These are phyloP conservation scores for Colletotrichum trifolii DNA, from an alignment of 2,329 filamentous ascomycete species.

Conservation along the genomic window DNA sequence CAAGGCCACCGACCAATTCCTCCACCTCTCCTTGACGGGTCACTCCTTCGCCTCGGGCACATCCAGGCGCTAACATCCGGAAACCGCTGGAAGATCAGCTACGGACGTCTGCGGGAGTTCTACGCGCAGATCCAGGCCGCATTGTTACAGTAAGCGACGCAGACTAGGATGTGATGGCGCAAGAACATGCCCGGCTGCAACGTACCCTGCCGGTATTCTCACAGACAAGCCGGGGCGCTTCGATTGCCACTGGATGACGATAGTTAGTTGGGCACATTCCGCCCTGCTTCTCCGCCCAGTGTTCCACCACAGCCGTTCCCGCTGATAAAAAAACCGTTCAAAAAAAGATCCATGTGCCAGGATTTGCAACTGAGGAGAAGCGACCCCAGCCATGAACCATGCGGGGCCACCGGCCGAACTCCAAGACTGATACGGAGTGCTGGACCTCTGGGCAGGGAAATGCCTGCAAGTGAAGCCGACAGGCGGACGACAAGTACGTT, in stretches of 20 bases:
- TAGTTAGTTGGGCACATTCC: neutral
- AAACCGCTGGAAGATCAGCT: no score
- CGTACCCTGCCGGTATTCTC: neutral
- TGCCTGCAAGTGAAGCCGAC: conserved; percentile 8
- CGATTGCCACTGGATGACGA: conserved; percentile 7
- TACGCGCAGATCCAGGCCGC: neutral
- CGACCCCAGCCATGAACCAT: conserved; percentile 8
- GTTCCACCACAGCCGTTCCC: conserved; percentile 22
- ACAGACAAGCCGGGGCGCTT: neutral
- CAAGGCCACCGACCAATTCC: no score
- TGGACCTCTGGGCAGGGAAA: neutral
- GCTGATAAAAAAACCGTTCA: conserved; percentile 14
- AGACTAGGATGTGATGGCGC: conserved; percentile 10
- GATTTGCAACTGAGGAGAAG: conserved; percentile 1
- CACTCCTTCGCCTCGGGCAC: no score
- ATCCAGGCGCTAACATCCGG: no score
- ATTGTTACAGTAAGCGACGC: neutral
- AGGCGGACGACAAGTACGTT: conserved; percentile 1
- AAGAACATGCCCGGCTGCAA: neutral
- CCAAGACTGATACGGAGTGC: conserved; percentile 5
- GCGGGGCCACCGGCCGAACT: conserved; percentile 23
- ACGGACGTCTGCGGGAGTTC: no score
- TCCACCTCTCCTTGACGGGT: no score
- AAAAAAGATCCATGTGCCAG: conserved; percentile 27
- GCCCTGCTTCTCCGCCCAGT: conserved; percentile 4